phyloP scores from a whole-genome alignment of 176 grass and related monocot genomes.

The Cymbopogon citratus region DNA sequence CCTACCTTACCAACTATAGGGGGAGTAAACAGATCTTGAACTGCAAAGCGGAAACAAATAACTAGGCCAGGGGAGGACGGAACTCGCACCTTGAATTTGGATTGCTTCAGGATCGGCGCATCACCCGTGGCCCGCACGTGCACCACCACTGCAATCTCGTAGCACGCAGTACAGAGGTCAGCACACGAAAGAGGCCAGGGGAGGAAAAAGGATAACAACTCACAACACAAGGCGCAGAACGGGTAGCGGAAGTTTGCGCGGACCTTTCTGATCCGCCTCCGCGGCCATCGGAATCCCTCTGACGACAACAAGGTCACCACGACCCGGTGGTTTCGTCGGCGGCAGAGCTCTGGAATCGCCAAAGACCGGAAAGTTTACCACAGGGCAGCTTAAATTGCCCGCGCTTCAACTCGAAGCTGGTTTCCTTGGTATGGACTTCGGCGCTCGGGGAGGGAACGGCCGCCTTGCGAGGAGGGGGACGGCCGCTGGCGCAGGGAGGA shows the following conservation, averaged over 20 bases:
- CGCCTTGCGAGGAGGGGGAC: background rate
- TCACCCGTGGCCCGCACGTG: constrained; percentile 67
- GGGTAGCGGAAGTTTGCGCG: background rate
- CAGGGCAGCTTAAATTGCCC: background rate
- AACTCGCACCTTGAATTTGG: constrained; percentile 61
- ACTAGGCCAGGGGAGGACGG: background rate
- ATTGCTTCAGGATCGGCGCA: constrained; percentile 74
- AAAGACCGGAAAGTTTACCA: background rate
- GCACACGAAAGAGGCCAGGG: background rate
- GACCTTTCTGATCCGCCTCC: constrained; percentile 50
- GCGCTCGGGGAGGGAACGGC: background rate
- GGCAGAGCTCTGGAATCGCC: background rate
- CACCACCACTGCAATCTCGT: constrained; percentile 51
- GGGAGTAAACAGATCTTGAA: background rate
- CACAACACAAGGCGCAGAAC: background rate
- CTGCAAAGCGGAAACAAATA: background rate
- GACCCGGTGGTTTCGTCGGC: background rate
- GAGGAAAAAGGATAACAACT: background rate
- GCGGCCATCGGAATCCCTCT: constrained; percentile 19
- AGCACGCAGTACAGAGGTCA: background rate
- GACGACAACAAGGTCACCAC: background rate
- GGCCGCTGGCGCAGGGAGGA: background rate
- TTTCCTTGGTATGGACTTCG: background rate
- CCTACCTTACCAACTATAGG: background rate
- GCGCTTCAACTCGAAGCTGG: background rate